Conservation (phyloP, 352 stramenopile genomes). For the Phytophthora gonapodyides region DNA sequence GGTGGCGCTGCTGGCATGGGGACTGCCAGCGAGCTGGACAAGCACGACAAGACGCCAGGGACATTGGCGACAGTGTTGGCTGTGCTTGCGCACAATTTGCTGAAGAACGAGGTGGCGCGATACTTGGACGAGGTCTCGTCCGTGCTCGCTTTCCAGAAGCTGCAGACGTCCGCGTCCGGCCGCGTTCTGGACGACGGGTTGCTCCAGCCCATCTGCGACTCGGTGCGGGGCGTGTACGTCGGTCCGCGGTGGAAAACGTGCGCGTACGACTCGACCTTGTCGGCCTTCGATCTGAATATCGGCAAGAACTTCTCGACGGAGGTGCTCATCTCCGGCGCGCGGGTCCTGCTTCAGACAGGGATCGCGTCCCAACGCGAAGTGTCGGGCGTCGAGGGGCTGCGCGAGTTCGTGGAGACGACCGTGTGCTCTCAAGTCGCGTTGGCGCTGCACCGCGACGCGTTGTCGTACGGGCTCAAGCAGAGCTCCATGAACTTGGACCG, state of each 20-base stretch:
- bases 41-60: conserved; percentile 43
- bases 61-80: conserved; percentile 62
- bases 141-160: conserved; percentile 62
- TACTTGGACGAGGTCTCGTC: conserved; percentile 79
- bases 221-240: conserved; percentile 78
- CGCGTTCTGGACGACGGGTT: conserved; percentile 79
- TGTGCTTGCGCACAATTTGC: conserved; percentile 74
- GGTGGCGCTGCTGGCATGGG: conserved; percentile 28
- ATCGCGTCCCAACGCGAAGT: conserved; percentile 63
- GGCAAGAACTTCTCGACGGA: conserved; percentile 87
- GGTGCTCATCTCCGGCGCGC: conserved; percentile 76
- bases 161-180: conserved; percentile 56
- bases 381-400: conserved; percentile 59
- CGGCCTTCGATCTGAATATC: conserved; percentile 80
- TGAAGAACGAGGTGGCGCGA: conserved; percentile 73
- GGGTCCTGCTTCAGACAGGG: conserved; percentile 72
- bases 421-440: conserved; percentile 79
- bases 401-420: conserved; percentile 72
- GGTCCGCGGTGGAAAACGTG: conserved; percentile 82
- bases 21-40: conserved; percentile 42
- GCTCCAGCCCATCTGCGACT: conserved; percentile 84
- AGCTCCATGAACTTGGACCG: conserved; percentile 77
- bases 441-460: conserved; percentile 67
- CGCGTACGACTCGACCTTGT: conserved; percentile 74
- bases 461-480: conserved; percentile 80